phyloP scores from a whole-genome alignment of 2,329 filamentous ascomycete species.

The Cryphonectria japonica region DNA sequence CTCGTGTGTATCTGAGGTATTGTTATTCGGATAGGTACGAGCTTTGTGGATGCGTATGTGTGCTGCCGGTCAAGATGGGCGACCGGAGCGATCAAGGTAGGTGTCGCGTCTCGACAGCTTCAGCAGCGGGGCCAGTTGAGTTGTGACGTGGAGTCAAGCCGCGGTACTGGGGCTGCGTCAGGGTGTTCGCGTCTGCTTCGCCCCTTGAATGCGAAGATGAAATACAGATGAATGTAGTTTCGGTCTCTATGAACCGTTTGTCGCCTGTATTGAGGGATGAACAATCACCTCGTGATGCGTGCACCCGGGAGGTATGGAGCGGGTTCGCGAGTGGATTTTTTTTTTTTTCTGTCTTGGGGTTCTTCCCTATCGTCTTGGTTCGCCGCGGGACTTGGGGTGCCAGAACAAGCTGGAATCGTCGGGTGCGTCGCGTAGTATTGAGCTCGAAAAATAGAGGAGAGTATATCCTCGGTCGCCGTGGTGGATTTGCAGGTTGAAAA shows the following conservation, averaged over 20 bases:
- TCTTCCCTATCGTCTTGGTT: slow-evolving; percentile 18
- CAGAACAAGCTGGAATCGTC: slow-evolving; percentile 21
- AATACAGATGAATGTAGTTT: slow-evolving; percentile 16
- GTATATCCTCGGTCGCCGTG: slow-evolving; percentile 21
- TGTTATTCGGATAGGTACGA: not conserved
- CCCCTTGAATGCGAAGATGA: slow-evolving; percentile 14
- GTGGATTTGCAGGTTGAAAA: slow-evolving; percentile 18
- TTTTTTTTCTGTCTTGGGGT: slow-evolving; percentile 17
- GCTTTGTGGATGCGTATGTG: slow-evolving; percentile 1
- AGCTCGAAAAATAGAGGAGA: slow-evolving; percentile 22
- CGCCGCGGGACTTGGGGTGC: slow-evolving; percentile 17
- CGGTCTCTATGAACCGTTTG: slow-evolving; percentile 23
- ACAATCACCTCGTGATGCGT: slow-evolving; percentile 15
- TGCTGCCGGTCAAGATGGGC: slow-evolving; percentile 17
- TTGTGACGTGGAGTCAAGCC: slow-evolving; percentile 27
- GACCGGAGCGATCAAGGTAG: not conserved
- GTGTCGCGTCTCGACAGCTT: slow-evolving; percentile 30
- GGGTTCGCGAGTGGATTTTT: slow-evolving; percentile 23
- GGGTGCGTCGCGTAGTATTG: slow-evolving; percentile 24
- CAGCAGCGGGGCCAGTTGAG: slow-evolving; percentile 26
- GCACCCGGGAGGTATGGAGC: slow-evolving; percentile 24
- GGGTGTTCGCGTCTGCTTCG: slow-evolving; percentile 20
- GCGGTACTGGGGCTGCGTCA: slow-evolving; percentile 19
- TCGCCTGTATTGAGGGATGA: slow-evolving; percentile 18
- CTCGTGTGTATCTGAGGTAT: slow-evolving; percentile 4